A percentile compares a stretch with the other conserved stretches of the same genome.
phyloP scores from a whole-genome alignment of 2,329 filamentous ascomycete species.

The Eutypella sp. region DNA sequence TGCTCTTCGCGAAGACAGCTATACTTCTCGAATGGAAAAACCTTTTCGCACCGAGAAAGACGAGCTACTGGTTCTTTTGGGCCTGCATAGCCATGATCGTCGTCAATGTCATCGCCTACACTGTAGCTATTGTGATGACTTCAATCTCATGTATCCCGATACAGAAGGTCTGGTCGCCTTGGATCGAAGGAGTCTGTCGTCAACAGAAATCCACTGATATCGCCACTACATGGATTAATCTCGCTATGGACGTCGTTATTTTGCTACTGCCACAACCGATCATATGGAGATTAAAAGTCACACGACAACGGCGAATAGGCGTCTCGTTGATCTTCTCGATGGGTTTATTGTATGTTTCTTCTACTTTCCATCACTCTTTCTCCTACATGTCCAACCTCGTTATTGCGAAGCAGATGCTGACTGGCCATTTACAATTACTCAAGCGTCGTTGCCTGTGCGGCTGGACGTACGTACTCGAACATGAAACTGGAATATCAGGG shows the following conservation, averaged over 20 bases:
- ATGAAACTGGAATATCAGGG: not conserved
- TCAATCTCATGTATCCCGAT: not conserved
- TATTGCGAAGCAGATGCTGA: not conserved
- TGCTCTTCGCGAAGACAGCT: not conserved
- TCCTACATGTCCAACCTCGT: not conserved
- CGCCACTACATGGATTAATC: not conserved
- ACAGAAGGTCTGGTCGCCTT: not conserved
- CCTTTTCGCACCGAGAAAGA: not conserved
- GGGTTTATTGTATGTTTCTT: not conserved
- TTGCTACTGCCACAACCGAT: not conserved
- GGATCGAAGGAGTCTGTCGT: not conserved
- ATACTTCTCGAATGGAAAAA: not conserved
- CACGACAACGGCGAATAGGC: not conserved
- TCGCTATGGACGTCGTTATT: not conserved
- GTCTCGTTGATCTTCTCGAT: not conserved
- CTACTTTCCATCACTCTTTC: not conserved
- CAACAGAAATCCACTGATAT: not conserved
- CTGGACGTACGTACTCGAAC: not conserved
- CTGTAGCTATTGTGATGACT: not conserved
- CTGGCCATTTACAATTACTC: not conserved
- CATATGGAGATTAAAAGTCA: not conserved
- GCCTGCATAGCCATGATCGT: not conserved
- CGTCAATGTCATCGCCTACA: not conserved
- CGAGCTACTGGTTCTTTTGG: not conserved
- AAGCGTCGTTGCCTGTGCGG: not conserved